These are phyloP conservation scores for Schwanniomyces pseudopolymorphus DNA, from an alignment of 805 yeast genomes.

Conservation along the genomic window DNA sequence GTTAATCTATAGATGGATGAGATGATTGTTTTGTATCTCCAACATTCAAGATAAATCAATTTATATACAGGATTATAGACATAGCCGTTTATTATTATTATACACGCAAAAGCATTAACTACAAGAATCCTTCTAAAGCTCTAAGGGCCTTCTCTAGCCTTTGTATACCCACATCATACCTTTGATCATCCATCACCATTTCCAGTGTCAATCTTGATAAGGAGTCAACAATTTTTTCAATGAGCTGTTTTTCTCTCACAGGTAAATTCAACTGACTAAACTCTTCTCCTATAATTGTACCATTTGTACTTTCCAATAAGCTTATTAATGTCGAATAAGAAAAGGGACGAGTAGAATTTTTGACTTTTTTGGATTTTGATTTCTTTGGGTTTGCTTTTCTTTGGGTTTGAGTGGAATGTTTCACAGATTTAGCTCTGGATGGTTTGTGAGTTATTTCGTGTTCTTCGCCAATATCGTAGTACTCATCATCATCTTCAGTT, in stretches of 20 bases:
- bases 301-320: slow-evolving; percentile 56
- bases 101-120: slow-evolving; percentile 1
- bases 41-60: neutral
- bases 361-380: slow-evolving; percentile 4
- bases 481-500: slow-evolving; percentile 23
- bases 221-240: slow-evolving; percentile 85
- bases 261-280: slow-evolving; percentile 74
- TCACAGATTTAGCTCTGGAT: slow-evolving; percentile 33
- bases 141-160: slow-evolving; percentile 79
- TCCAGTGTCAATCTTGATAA: slow-evolving; percentile 84
- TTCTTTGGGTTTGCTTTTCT: slow-evolving; percentile 14
- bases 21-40: neutral
- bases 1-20: neutral
- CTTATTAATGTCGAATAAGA: slow-evolving; percentile 48
- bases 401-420: slow-evolving; percentile 24
- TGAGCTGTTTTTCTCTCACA: slow-evolving; percentile 68
- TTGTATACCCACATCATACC: slow-evolving; percentile 76
- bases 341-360: slow-evolving; percentile 30
- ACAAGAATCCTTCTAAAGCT: slow-evolving; percentile 78
- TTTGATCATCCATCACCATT: slow-evolving; percentile 80
- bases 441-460: slow-evolving; percentile 27
- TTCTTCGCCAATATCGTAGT: slow-evolving; percentile 39
- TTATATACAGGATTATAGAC: neutral
- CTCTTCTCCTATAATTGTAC: slow-evolving; percentile 65
- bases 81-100: neutral